Percentiles rank a stretch among this genome's conserved stretches.
phyloP scores from a whole-genome alignment of 345 rosid genomes.

The Angophora floribunda region DNA sequence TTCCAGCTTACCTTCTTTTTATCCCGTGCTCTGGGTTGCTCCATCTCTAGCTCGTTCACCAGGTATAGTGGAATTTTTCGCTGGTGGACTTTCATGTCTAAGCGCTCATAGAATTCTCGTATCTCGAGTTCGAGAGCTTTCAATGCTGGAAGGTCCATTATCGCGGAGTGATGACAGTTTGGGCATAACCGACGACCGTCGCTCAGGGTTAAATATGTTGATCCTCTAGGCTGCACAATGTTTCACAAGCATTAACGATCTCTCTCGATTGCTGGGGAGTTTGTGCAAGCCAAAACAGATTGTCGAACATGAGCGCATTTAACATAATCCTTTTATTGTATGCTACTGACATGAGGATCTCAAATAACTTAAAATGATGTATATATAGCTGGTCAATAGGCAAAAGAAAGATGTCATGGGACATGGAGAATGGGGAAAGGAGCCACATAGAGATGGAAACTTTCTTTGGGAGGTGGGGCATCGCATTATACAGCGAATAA shows the following conservation, averaged over 20 bases:
- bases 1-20: not conserved
- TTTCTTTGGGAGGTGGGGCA: too few species aligned
- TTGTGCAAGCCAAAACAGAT: not conserved
- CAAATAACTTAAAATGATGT: not conserved
- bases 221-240: conserved; percentile 43
- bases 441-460: too few species aligned
- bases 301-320: not conserved
- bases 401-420: too few species aligned
- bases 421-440: too few species aligned
- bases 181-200: conserved; percentile 39
- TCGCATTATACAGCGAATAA: too few species aligned
- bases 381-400: not conserved
- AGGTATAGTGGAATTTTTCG: not conserved
- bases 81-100: conserved; percentile 5
- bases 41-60: not conserved
- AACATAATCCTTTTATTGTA: not conserved
- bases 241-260: not conserved
- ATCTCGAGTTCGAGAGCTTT: not conserved
- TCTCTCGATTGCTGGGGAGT: not conserved
- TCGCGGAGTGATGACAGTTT: not conserved
- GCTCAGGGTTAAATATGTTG: conserved; percentile 53
- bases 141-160: not conserved
- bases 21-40: not conserved
- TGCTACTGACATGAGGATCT: not conserved
- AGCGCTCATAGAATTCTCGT: not conserved